A percentile compares a stretch with the other conserved stretches of the same genome.
Conservation (phyloP, 78 protist genomes). For the Mastigamoeba balamuthi region DNA sequence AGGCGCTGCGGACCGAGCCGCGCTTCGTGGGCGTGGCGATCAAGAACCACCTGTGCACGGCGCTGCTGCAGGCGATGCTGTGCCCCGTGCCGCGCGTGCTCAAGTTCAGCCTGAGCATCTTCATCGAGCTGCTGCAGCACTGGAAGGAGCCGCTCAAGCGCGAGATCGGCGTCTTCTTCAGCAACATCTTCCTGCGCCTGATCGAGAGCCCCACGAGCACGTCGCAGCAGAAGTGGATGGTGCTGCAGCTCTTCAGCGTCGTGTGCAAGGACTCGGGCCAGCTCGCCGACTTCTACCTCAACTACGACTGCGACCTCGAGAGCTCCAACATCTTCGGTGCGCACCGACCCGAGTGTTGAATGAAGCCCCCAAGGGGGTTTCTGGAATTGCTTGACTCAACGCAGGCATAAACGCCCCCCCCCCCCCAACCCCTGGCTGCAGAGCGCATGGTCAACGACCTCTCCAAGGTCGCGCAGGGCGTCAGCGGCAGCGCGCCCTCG, state of each 20-base stretch:
- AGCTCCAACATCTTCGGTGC: constrained; percentile 65
- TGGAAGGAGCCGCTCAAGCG: constrained; percentile 51
- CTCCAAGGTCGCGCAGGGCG: constrained; percentile 59
- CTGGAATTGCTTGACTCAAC: too few species aligned
- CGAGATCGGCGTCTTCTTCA: constrained; percentile 83
- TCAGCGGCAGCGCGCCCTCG: too few species aligned
- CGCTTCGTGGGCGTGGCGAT: constrained; percentile 1
- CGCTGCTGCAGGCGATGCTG: constrained; percentile 59
- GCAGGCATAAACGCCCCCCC: too few species aligned
- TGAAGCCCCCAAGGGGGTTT: too few species aligned
- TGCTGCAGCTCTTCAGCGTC: constrained; percentile 47
- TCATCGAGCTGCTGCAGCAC: constrained; percentile 25
- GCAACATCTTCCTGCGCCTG: constrained; percentile 66
- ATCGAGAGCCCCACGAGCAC: constrained; percentile 61
- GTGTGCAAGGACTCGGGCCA: constrained; percentile 71
- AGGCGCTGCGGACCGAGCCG: background rate
- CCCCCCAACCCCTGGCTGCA: too few species aligned
- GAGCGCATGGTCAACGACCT: constrained; percentile 62
- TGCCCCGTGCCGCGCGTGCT: constrained; percentile 33
- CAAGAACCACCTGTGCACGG: constrained; percentile 46
- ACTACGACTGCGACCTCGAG: constrained; percentile 89
- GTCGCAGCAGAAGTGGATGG: constrained; percentile 79
- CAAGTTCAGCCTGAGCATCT: constrained; percentile 27
- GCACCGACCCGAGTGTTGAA: too few species aligned
- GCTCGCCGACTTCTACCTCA: constrained; percentile 78